Evolutionary conservation across 495 filamentous ascomycete species (phyloP).

Genomic region (Paragyromitra xinjiangensis): DNA sequence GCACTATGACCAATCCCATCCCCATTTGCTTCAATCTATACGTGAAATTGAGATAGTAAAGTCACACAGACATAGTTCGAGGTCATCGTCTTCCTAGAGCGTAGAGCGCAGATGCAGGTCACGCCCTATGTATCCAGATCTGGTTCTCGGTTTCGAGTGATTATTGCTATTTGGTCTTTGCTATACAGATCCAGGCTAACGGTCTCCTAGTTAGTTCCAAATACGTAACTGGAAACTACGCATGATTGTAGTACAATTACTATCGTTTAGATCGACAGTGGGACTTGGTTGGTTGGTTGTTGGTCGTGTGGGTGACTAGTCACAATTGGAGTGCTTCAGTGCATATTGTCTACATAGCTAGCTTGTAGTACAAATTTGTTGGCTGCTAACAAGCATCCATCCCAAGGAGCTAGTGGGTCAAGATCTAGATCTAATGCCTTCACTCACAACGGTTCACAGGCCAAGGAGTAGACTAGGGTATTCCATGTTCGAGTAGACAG

Average conservation of each 20-base stretch:
- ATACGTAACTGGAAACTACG: neutral
- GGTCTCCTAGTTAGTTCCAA: neutral
- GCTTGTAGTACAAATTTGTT: neutral
- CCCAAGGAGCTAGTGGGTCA: neutral
- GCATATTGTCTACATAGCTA: neutral
- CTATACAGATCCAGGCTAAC: neutral
- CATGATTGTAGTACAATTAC: neutral
- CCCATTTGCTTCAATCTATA: neutral
- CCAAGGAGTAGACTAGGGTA: neutral
- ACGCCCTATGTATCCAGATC: neutral
- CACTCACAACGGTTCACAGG: neutral
- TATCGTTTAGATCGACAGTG: neutral
- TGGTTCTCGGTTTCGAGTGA: neutral
- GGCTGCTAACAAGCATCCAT: neutral
- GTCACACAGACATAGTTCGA: neutral
- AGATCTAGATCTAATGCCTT: neutral
- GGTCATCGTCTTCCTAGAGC: neutral
- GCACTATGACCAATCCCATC: neutral
- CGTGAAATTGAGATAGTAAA: neutral
- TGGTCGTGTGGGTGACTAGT: slow-evolving; percentile 3
- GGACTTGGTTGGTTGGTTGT: slow-evolving; percentile 3
- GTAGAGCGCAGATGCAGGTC: no score
- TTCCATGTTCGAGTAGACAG: neutral
- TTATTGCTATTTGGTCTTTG: slow-evolving; percentile 10
- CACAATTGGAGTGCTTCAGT: neutral